These are phyloP conservation scores for Ampelomyces quisqualis DNA, from an alignment of 2,329 filamentous ascomycete species.

Conservation along the genomic window DNA sequence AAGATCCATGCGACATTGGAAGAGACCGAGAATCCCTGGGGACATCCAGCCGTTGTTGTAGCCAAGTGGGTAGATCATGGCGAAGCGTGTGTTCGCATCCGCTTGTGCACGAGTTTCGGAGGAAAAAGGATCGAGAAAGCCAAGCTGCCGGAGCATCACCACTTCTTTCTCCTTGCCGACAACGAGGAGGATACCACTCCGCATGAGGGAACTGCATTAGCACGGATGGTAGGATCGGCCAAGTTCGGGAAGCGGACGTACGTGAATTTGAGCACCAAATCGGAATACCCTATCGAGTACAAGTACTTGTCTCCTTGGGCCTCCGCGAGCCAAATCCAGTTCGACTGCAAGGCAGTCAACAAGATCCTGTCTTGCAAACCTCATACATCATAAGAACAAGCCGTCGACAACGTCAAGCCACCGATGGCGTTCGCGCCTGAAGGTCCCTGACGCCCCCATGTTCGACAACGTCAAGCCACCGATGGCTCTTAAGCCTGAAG, in stretches of 20 bases:
- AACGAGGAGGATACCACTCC: conserved; percentile 4
- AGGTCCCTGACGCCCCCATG: conserved; percentile 4
- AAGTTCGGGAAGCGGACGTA: conserved; percentile 20
- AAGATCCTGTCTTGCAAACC: conserved; percentile 5
- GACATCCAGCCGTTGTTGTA: conserved; percentile 15
- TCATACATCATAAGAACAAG: too few species aligned
- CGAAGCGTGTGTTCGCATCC: conserved; percentile 10
- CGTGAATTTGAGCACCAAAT: conserved; percentile 17
- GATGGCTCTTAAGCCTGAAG: conserved; percentile 7
- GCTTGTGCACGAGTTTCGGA: conserved; percentile 14
- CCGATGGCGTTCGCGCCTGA: conserved; percentile 9
- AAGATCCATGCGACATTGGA: conserved; percentile 1
- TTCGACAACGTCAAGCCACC: conserved; percentile 3
- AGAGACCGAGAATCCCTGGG: neutral
- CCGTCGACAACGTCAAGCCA: conserved; percentile 7
- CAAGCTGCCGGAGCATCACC: conserved; percentile 2
- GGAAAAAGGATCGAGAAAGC: conserved; percentile 3
- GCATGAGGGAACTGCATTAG: conserved; percentile 5
- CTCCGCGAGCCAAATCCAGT: conserved; percentile 4
- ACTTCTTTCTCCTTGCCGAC: conserved; percentile 15
- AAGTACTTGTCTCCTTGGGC: conserved; percentile 13
- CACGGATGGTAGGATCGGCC: conserved; percentile 13
- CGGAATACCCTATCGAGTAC: conserved; percentile 18
- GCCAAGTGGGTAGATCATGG: conserved; percentile 3
- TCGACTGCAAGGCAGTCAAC: conserved; percentile 11